Evolutionary conservation across 2,329 filamentous ascomycete species (phyloP).

Genomic region (Cephalotrichum gorgonifer): DNA sequence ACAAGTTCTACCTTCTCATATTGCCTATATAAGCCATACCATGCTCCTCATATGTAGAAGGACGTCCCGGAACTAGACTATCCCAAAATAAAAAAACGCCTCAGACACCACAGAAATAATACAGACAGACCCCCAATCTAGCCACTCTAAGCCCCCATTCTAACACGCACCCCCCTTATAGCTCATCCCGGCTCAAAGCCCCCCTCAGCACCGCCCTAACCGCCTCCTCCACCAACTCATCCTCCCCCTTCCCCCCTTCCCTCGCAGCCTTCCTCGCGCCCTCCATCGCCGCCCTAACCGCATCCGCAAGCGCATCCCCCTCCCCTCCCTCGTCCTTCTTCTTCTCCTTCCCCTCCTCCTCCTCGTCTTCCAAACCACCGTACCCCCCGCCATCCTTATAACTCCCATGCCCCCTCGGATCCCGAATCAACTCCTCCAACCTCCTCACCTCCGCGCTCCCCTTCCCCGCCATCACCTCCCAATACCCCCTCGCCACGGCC

Average conservation of each 20-base stretch:
- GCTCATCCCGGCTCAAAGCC: not conserved
- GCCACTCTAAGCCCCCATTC: too few relatives aligned
- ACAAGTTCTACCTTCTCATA: too few relatives aligned
- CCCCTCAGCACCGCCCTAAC: not conserved
- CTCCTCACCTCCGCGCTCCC: constrained; percentile 5
- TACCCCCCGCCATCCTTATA: not conserved
- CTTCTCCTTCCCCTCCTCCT: not conserved
- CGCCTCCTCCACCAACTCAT: constrained; percentile 1
- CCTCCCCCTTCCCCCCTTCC: constrained; percentile 1
- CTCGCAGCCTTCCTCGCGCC: constrained; percentile 1
- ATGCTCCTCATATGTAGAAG: too few relatives aligned
- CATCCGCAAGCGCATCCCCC: not conserved
- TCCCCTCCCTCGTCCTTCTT: not conserved
- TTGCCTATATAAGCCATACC: too few relatives aligned
- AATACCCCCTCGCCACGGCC: not conserved
- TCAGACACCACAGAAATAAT: too few relatives aligned
- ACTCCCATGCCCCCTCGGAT: constrained; percentile 4
- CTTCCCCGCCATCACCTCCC: constrained; percentile 1
- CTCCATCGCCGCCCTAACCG: not conserved
- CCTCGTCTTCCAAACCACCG: not conserved
- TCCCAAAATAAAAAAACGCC: too few relatives aligned
- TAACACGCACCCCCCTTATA: not conserved
- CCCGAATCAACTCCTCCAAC: constrained; percentile 3
- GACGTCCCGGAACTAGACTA: too few relatives aligned
- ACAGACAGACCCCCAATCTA: too few relatives aligned